A percentile compares a stretch with the other conserved stretches of the same genome.
Evolutionary conservation across 208 protist genomes (phyloP).

Genomic region (Leishmania gerbilli): DNA sequence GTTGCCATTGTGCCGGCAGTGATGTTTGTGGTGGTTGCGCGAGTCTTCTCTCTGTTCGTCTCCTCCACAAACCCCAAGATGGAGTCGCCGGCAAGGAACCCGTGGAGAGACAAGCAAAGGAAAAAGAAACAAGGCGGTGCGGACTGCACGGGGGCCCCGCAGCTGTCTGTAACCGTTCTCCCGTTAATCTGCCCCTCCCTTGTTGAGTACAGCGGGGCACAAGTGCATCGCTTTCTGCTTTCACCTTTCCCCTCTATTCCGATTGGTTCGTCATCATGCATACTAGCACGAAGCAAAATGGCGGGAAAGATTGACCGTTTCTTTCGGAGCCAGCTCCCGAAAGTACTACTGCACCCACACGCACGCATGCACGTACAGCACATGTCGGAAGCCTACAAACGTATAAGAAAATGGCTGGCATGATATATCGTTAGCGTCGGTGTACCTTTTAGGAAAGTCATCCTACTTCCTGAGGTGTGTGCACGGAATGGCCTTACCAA

Average conservation of each 20-base stretch:
- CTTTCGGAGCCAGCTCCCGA: not conserved
- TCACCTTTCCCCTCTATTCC: not conserved
- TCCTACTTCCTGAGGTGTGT: not conserved
- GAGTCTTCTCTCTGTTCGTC: not conserved
- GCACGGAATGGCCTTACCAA: not conserved
- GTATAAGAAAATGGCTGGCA: conserved; percentile 7
- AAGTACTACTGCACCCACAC: not conserved
- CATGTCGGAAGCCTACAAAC: conserved; percentile 2
- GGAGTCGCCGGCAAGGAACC: not conserved
- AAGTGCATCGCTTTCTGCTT: not conserved
- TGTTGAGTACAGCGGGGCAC: not conserved
- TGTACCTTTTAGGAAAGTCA: not conserved
- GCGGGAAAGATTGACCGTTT: not conserved
- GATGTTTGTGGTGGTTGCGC: not conserved
- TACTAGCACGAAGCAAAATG: not conserved
- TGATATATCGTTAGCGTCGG: not conserved
- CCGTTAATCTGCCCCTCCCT: not conserved
- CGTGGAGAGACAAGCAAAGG: not conserved
- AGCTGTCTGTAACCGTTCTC: not conserved
- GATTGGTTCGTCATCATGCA: not conserved
- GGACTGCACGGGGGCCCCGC: not conserved
- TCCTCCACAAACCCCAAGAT: not conserved
- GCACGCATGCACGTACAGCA: conserved; percentile 6
- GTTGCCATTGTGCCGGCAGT: not conserved
- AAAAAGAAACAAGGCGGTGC: not conserved